Evolutionary conservation across 371 early-diverging fungal genomes (phyloP).

Genomic region (Blakeslea trispora): DNA sequence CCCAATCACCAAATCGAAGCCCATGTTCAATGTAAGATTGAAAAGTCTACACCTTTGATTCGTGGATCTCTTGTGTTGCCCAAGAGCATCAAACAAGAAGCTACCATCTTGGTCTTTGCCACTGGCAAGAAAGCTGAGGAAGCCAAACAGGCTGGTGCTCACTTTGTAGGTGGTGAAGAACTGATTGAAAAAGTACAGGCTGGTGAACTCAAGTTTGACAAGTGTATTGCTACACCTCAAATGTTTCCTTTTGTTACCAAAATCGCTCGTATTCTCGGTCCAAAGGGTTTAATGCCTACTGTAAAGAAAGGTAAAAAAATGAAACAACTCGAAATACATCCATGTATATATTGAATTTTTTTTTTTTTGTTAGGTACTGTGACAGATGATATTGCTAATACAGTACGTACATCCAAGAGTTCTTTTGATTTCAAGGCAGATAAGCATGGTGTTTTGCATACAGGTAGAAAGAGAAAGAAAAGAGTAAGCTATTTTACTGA

Average conservation of each 20-base stretch:
- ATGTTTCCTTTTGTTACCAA: slow-evolving; percentile 88
- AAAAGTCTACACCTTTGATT: slow-evolving; percentile 75
- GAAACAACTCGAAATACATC: too few relatives aligned
- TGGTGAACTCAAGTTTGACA: slow-evolving; percentile 77
- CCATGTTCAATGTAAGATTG: slow-evolving; percentile 70
- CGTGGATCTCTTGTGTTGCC: slow-evolving; percentile 75
- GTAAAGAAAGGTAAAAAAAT: slow-evolving; percentile 76
- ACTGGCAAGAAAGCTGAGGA: slow-evolving; percentile 80
- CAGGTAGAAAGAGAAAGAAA: slow-evolving; percentile 51
- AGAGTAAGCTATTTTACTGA: too few relatives aligned
- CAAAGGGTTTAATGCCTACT: slow-evolving; percentile 95
- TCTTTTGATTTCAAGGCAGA: slow-evolving; percentile 81
- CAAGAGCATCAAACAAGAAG: slow-evolving; percentile 63
- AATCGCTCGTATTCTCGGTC: slow-evolving; percentile 92
- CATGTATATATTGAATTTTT: too few relatives aligned
- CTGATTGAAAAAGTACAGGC: slow-evolving; percentile 72
- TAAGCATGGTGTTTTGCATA: slow-evolving; percentile 70
- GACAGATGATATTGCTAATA: slow-evolving; percentile 66
- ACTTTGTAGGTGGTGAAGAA: slow-evolving; percentile 88
- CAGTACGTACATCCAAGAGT: slow-evolving; percentile 64
- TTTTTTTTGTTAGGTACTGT: slow-evolving; percentile 69
- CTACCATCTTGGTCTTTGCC: slow-evolving; percentile 75
- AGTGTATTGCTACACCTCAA: slow-evolving; percentile 84
- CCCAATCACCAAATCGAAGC: slow-evolving; percentile 71
- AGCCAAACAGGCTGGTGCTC: slow-evolving; percentile 81